These are phyloP conservation scores for Termitomyces sp. DNA, from an alignment of 768 basidiomycete genomes.

Conservation along the genomic window DNA sequence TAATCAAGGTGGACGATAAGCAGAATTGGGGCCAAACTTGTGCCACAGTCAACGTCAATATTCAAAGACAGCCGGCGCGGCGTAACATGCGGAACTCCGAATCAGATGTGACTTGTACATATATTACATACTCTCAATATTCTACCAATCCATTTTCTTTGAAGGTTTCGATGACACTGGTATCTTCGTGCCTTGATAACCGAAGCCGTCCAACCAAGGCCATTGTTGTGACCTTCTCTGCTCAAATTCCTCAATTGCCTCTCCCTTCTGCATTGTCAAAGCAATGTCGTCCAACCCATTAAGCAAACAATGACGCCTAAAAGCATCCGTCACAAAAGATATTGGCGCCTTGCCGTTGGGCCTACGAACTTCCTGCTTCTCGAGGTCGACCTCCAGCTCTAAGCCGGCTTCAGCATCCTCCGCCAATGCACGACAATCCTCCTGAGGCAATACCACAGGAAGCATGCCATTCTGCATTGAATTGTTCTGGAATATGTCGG, in stretches of 20 bases:
- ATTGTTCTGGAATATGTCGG: constrained; percentile 87
- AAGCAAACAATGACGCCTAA: constrained; percentile 89
- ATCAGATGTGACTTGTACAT: not conserved
- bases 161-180: constrained; percentile 38
- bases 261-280: constrained; percentile 79
- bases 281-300: constrained; percentile 97
- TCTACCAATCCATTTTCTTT: constrained; percentile 73
- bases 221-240: constrained; percentile 65
- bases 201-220: constrained; percentile 98
- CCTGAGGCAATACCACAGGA: constrained; percentile 64
- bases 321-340: constrained; percentile 77
- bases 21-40: not conserved
- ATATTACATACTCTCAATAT: not conserved
- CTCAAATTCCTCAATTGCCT: constrained; percentile 78
- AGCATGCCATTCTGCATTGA: constrained; percentile 94
- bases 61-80: not conserved
- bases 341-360: constrained; percentile 67
- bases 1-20: not conserved
- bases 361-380: constrained; percentile 73
- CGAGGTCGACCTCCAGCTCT: constrained; percentile 80
- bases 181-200: constrained; percentile 78
- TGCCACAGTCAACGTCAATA: not conserved
- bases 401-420: constrained; percentile 71
- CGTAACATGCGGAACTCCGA: not conserved
- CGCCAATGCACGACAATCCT: constrained; percentile 65